phyloP scores from a whole-genome alignment of 139 green algal genomes.

The Coccomyxa sp. region DNA sequence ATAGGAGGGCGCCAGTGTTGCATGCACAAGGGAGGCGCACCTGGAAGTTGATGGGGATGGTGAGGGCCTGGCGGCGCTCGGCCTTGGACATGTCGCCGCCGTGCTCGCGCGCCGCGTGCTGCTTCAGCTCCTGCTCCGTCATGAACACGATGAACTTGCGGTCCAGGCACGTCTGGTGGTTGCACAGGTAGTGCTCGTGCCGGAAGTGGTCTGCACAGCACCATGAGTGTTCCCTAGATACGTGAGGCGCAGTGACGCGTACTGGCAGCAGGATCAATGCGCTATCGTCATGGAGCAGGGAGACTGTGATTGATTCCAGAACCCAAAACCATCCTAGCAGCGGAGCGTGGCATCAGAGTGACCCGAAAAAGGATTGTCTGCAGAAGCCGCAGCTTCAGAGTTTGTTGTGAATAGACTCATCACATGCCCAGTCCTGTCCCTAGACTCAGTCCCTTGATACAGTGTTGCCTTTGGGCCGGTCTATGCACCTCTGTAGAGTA shows the following conservation, averaged over 20 bases:
- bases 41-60: slow-evolving; percentile 62
- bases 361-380: too few relatives aligned
- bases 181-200: slow-evolving; percentile 77
- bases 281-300: neutral
- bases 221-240: neutral
- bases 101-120: slow-evolving; percentile 73
- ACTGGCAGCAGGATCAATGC: neutral
- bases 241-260: neutral
- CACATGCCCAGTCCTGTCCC: too few relatives aligned
- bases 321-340: neutral
- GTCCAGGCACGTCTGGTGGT: slow-evolving; percentile 78
- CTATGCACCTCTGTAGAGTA: too few relatives aligned
- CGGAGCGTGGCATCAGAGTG: neutral
- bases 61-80: slow-evolving; percentile 61
- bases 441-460: too few relatives aligned
- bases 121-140: slow-evolving; percentile 74
- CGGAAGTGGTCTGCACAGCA: slow-evolving; percentile 73
- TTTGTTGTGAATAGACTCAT: too few relatives aligned
- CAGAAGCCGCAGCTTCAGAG: too few relatives aligned
- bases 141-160: slow-evolving; percentile 89
- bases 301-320: neutral
- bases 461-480: too few relatives aligned
- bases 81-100: slow-evolving; percentile 56
- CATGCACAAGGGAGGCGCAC: slow-evolving; percentile 13
- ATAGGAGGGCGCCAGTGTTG: too few relatives aligned